Conservation (phyloP, 176 grass and related monocot species). For the Avena atlantica region DNA sequence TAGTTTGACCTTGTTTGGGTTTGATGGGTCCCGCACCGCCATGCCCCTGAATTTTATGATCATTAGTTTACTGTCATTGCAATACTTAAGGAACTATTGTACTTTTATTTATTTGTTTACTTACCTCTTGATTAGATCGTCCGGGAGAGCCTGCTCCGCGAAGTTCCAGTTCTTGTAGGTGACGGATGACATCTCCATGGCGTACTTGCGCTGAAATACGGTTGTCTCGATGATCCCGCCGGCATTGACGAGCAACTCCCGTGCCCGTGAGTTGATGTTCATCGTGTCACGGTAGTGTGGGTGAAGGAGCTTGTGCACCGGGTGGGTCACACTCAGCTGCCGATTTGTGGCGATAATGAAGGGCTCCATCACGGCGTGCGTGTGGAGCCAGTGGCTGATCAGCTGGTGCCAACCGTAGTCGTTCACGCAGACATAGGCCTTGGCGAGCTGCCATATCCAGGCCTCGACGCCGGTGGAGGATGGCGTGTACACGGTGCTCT, state of each 20-base stretch:
- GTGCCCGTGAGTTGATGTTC: slow-evolving; percentile 54
- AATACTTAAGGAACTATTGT: background rate
- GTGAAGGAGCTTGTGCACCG: slow-evolving; percentile 54
- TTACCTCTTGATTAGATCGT: slow-evolving; percentile 52
- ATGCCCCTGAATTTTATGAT: slow-evolving; percentile 4
- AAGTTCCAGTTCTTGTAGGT: slow-evolving; percentile 60
- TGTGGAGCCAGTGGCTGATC: too few species aligned
- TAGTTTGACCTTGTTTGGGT: slow-evolving; percentile 45
- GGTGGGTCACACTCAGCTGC: slow-evolving; percentile 50
- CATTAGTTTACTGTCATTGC: background rate
- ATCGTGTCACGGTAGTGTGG: slow-evolving; percentile 61
- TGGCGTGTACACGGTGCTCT: background rate
- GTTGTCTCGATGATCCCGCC: slow-evolving; percentile 51
- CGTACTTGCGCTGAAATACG: slow-evolving; percentile 48
- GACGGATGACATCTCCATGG: slow-evolving; percentile 40
- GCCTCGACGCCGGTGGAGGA: slow-evolving; percentile 29
- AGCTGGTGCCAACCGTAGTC: slow-evolving; percentile 39
- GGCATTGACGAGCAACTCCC: slow-evolving; percentile 46
- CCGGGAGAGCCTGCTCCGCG: slow-evolving; percentile 49
- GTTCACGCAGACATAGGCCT: slow-evolving; percentile 52
- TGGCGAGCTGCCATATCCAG: slow-evolving; percentile 22
- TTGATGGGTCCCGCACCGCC: slow-evolving; percentile 21
- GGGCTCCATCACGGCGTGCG: slow-evolving; percentile 18
- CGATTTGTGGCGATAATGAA: slow-evolving; percentile 58
- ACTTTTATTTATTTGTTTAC: too few species aligned